Evolutionary conservation across 2,329 filamentous ascomycete genomes (phyloP).

Genomic region (Talaromyces sp.): DNA sequence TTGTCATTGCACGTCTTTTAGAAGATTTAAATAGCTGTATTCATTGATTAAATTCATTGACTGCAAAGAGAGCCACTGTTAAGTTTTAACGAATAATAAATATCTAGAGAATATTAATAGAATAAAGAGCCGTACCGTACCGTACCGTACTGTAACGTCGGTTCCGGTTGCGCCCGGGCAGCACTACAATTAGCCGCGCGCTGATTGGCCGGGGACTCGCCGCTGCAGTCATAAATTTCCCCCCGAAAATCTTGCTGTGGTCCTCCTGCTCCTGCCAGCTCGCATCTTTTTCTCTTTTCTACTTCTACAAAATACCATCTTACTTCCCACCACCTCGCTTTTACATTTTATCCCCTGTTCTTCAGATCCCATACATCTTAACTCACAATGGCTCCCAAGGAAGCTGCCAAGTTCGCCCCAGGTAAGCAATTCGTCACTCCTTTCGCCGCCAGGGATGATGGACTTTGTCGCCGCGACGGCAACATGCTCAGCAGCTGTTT

Average conservation of each 20-base stretch:
- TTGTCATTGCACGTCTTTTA: neutral
- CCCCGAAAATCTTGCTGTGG: slow-evolving; percentile 22
- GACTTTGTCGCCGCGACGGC: neutral
- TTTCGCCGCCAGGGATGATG: neutral
- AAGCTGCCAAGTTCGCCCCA: slow-evolving; percentile 35
- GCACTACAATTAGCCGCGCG: slow-evolving; percentile 27
- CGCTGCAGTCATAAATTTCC: slow-evolving; percentile 29
- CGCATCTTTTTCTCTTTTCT: slow-evolving; percentile 15
- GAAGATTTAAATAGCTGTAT: neutral
- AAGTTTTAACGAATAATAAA: too few relatives aligned
- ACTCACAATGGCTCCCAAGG: slow-evolving; percentile 38
- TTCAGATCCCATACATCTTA: slow-evolving; percentile 10
- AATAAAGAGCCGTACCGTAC: neutral
- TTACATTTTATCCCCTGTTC: neutral
- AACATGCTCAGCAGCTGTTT: neutral
- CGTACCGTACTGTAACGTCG: neutral
- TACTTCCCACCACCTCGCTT: neutral
- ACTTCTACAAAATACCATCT: neutral
- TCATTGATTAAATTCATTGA: neutral
- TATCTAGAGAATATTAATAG: too few relatives aligned
- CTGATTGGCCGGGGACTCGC: slow-evolving; percentile 29
- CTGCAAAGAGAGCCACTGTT: neutral
- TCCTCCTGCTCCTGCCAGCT: slow-evolving; percentile 15
- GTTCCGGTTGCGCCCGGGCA: slow-evolving; percentile 29
- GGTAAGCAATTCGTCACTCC: slow-evolving; percentile 34